phyloP scores from a whole-genome alignment of 1,284 basidiomycete genomes.

The Fereydounia khargensis region DNA sequence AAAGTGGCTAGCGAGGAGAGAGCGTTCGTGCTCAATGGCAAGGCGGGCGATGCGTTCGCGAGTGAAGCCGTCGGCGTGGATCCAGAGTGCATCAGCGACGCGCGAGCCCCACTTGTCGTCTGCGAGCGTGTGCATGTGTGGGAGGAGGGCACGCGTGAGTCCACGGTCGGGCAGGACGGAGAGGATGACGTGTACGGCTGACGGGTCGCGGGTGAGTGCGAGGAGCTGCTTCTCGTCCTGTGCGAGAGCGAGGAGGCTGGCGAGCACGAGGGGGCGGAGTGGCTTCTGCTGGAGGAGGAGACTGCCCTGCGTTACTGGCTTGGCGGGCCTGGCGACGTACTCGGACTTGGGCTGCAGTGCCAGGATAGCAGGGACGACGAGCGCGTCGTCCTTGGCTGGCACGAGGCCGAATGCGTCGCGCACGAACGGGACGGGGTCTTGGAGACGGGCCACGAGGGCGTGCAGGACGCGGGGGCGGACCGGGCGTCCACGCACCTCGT shows the following conservation, averaged over 20 bases:
- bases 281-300: constrained; percentile 44
- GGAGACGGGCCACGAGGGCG: no score
- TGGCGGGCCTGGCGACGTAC: constrained; percentile 3
- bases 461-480: no score
- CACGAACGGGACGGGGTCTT: no score
- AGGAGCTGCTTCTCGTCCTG: no score
- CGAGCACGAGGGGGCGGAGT: constrained; percentile 17
- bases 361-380: constrained; percentile 22
- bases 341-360: constrained; percentile 8
- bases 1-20: constrained; percentile 30
- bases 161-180: constrained; percentile 13
- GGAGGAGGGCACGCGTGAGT: no score
- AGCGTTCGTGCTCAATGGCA: constrained; percentile 17
- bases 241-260: constrained; percentile 27
- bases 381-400: no score
- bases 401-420: no score
- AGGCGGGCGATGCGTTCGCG: constrained; percentile 7
- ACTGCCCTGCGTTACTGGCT: constrained; percentile 42
- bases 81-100: constrained; percentile 47
- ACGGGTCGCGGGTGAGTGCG: constrained; percentile 16
- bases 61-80: constrained; percentile 39
- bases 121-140: constrained; percentile 15
- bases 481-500: no score
- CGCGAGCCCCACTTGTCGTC: constrained; percentile 52
- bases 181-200: constrained; percentile 27